A percentile compares a stretch with the other conserved stretches of the same genome.
Evolutionary conservation across 805 yeast species (phyloP).

Genomic region (Candida odintsovae): DNA sequence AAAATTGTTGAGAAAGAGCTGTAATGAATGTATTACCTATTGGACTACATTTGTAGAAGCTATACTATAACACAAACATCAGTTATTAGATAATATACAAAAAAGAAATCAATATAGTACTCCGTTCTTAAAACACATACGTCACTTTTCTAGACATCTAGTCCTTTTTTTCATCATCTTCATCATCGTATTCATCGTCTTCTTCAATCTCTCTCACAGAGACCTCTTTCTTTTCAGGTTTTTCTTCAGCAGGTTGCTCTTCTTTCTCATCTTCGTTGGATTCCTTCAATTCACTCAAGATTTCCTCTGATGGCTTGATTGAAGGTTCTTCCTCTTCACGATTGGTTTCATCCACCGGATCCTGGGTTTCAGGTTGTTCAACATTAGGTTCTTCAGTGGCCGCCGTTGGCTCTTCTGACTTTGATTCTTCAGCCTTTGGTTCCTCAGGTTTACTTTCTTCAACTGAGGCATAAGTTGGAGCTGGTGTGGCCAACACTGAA

Average conservation of each 20-base stretch:
- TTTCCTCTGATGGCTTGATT: slow-evolving; percentile 22
- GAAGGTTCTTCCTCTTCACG: slow-evolving; percentile 12
- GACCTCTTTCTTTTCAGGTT: slow-evolving; percentile 29
- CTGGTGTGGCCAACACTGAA: neutral
- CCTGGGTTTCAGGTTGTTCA: neutral
- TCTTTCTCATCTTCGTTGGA: slow-evolving; percentile 33
- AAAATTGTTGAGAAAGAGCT: slow-evolving; percentile 30
- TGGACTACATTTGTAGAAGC: neutral
- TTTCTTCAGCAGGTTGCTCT: slow-evolving; percentile 6
- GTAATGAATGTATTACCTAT: neutral
- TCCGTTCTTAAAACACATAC: neutral
- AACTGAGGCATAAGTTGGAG: neutral
- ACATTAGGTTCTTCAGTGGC: neutral
- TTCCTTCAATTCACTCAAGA: slow-evolving; percentile 26
- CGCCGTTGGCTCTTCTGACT: neutral
- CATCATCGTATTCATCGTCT: slow-evolving; percentile 34
- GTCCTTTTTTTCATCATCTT: slow-evolving; percentile 31
- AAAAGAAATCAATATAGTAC: neutral
- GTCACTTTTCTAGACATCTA: neutral
- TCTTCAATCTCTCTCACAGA: slow-evolving; percentile 34
- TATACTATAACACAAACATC: neutral
- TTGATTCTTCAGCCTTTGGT: neutral
- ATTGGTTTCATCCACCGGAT: neutral
- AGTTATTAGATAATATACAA: neutral
- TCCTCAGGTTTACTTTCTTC: neutral